These are phyloP conservation scores for Dactylorhiza incarnata DNA, from an alignment of 106 monocot genomes.

Conservation along the genomic window DNA sequence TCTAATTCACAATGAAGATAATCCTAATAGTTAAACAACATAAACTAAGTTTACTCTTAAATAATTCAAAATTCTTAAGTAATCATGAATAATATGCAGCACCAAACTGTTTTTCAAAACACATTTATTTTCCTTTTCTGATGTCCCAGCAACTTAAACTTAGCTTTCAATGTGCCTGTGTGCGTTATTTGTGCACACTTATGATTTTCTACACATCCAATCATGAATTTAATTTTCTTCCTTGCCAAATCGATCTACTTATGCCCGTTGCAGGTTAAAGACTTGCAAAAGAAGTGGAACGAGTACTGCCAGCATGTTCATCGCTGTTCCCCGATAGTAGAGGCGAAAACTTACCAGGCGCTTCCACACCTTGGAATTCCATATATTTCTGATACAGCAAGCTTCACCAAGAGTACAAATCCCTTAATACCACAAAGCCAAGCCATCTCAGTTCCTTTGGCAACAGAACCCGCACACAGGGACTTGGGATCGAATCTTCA, in stretches of 20 bases:
- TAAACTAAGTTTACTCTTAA: too few relatives aligned
- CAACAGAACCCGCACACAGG: constrained; percentile 17
- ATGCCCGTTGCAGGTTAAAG: constrained; percentile 47
- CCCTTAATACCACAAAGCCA: constrained; percentile 7
- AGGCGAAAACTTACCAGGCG: constrained; percentile 7
- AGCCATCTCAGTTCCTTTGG: constrained; percentile 25
- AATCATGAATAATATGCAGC: too few relatives aligned
- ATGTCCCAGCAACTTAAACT: not conserved
- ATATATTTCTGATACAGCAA: constrained; percentile 19
- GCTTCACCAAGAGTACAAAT: constrained; percentile 4
- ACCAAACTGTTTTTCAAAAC: not conserved
- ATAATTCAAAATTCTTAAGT: too few relatives aligned
- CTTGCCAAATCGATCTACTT: not conserved
- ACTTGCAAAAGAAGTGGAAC: constrained; percentile 59
- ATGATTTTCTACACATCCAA: not conserved
- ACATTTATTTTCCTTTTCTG: not conserved
- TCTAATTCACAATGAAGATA: too few relatives aligned
- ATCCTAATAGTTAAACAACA: too few relatives aligned
- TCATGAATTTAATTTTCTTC: constrained; percentile 4
- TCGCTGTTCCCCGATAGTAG: constrained; percentile 13
- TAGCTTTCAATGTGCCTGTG: not conserved
- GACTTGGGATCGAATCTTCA: constrained; percentile 31
- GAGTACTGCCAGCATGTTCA: constrained; percentile 30
- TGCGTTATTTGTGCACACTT: not conserved
- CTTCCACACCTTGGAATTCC: constrained; percentile 31